A percentile compares a stretch with the other conserved stretches of the same genome.
Evolutionary conservation across 441 rosid genomes (phyloP).

Genomic region (Brassica hybrid): DNA sequence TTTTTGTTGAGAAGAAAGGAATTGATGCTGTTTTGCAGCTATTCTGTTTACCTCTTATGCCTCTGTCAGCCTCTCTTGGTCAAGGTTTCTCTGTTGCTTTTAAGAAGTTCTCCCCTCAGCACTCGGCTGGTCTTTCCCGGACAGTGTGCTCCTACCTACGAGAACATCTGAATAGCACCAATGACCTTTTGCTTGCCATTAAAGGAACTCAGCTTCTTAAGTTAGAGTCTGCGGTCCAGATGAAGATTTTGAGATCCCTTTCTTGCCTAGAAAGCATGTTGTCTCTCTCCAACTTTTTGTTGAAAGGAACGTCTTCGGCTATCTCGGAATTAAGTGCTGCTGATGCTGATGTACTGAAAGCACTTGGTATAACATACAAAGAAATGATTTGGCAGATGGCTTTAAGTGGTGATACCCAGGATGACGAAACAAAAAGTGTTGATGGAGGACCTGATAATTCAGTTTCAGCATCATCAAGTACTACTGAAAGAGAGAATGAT

Average conservation of each 20-base stretch:
- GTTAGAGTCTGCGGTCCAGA: slow-evolving; percentile 65
- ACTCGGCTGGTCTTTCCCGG: slow-evolving; percentile 82
- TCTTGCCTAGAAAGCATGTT: slow-evolving; percentile 82
- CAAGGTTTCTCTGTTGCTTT: slow-evolving; percentile 86
- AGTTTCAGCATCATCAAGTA: slow-evolving; percentile 66
- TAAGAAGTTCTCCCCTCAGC: slow-evolving; percentile 94
- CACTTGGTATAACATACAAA: slow-evolving; percentile 76
- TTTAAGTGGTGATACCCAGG: slow-evolving; percentile 70
- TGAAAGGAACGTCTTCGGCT: slow-evolving; percentile 81
- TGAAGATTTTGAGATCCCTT: slow-evolving; percentile 68
- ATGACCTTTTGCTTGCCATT: slow-evolving; percentile 60
- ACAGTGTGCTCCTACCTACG: slow-evolving; percentile 79
- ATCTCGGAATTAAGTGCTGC: slow-evolving; percentile 87
- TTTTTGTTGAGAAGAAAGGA: slow-evolving; percentile 96
- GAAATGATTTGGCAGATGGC: slow-evolving; percentile 92
- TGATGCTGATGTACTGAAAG: slow-evolving; percentile 93
- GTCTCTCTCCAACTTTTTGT: slow-evolving; percentile 77
- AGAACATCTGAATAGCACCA: slow-evolving; percentile 73
- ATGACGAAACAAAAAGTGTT: slow-evolving; percentile 64
- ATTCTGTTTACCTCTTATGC: slow-evolving; percentile 83
- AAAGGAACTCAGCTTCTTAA: slow-evolving; percentile 69
- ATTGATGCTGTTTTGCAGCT: slow-evolving; percentile 84
- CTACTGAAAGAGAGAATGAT: slow-evolving; percentile 84
- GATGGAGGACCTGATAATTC: slow-evolving; percentile 66
- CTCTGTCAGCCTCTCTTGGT: slow-evolving; percentile 82